phyloP scores from a whole-genome alignment of 495 filamentous ascomycete genomes.

The Sporormia fimetaria region DNA sequence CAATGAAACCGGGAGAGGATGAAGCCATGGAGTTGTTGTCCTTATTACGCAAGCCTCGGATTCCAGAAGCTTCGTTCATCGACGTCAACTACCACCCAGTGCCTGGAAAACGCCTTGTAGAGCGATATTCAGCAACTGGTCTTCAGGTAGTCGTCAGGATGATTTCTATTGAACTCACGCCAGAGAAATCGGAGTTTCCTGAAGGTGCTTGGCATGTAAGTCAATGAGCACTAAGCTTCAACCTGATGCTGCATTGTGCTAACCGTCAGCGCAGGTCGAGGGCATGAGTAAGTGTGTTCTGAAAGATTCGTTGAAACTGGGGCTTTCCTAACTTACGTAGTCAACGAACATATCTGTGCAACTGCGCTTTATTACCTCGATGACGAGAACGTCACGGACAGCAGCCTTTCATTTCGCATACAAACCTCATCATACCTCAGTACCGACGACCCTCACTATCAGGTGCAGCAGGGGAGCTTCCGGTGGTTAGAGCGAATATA shows the following conservation, averaged over 20 bases:
- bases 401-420: slow-evolving; percentile 39
- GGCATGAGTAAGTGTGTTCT: too few species aligned
- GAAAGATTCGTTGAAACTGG: too few species aligned
- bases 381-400: slow-evolving; percentile 48
- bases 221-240: too few species aligned
- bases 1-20: slow-evolving; percentile 10
- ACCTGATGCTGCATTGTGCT: too few species aligned
- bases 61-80: slow-evolving; percentile 11
- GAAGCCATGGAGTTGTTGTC: too few species aligned
- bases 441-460: too few species aligned
- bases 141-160: slow-evolving; percentile 56
- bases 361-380: slow-evolving; percentile 39
- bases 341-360: slow-evolving; percentile 32
- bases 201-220: slow-evolving; percentile 40
- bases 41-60: slow-evolving; percentile 9
- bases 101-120: slow-evolving; percentile 3
- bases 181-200: slow-evolving; percentile 42
- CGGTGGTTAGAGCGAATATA: neutral
- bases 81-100: slow-evolving; percentile 11
- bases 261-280: too few species aligned
- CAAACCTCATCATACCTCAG: slow-evolving; percentile 12
- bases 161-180: slow-evolving; percentile 48
- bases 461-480: neutral
- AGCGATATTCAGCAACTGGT: slow-evolving; percentile 23
- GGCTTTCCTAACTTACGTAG: too few species aligned